Base-by-base conservation (phyloP, 2,329 filamentous ascomycete species). In the Aspergillus felis region DNA sequence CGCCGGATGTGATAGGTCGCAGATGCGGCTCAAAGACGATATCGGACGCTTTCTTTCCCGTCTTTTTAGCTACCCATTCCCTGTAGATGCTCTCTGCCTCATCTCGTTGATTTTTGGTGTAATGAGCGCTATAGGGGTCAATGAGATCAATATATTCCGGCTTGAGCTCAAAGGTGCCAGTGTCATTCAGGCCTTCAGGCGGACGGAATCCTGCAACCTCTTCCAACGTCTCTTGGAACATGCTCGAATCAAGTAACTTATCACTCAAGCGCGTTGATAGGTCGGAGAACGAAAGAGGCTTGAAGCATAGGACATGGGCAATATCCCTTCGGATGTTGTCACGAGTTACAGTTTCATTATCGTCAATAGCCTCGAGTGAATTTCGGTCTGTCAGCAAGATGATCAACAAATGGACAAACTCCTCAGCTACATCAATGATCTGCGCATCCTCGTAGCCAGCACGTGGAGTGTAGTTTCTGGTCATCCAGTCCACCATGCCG, bases 51-150 rank as follows among this genome's bases (percentile, higher is more conserved):
- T 87, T 81, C 71, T 92, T 92, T 20, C 92, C 92, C 0, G 88
- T 91, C 75, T 90, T 92, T 76, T 92, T 92, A 10, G 92, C 90
- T 79, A 94, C 87, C 80, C 90, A 89, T 68, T 89, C 88, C 66
- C 89, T 91, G 77, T 94, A 97, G 3, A 92, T 89, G 64, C 85
- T 87, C 74, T 99, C 94, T 0, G 93, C 91, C 72, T 99, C 94
- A 70, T 99, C 94, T 52, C 94, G 86, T 73, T 97, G 93, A 68
- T 99, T 99, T 71, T 96, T 96, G 68, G 87, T 95, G 74, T 96
- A 99, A 70, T 97, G 92, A 6, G 92, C 90, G 68, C 92, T 94
- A 72, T 97, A 99, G 0, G 95, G 94, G 71, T 99, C 95, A 52
- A 99, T 86, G 50, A 95, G 84, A 64, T 93, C 89, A 42, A 97